Conservation (phyloP, 179 eudicot species). For the Sideroxylon spinosum region DNA sequence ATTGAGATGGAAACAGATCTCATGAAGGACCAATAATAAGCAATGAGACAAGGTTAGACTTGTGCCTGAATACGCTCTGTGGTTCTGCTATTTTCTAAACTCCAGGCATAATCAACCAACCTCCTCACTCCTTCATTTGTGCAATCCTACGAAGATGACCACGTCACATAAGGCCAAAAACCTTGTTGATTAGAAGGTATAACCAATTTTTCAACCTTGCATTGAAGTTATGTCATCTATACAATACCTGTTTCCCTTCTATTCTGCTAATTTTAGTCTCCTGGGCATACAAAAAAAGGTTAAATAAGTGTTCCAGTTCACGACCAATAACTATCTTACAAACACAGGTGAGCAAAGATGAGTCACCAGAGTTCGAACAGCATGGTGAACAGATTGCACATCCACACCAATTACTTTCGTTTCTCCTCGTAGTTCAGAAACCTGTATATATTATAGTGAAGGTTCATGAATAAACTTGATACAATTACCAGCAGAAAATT, state of each 20-base stretch:
- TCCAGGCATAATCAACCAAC: constrained; percentile 43
- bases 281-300: constrained; percentile 35
- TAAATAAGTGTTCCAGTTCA: constrained; percentile 9
- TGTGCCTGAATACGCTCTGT: constrained; percentile 58
- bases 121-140: constrained; percentile 44
- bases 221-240: background rate
- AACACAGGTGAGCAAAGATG: constrained; percentile 7
- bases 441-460: constrained; percentile 32
- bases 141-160: constrained; percentile 37
- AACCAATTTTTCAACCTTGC: constrained; percentile 1
- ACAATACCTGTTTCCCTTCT: constrained; percentile 57
- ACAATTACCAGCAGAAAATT: background rate
- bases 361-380: constrained; percentile 65
- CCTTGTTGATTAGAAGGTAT: background rate
- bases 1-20: background rate
- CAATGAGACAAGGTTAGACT: constrained; percentile 8
- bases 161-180: background rate
- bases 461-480: constrained; percentile 1
- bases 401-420: constrained; percentile 36
- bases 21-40: background rate
- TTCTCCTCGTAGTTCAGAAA: constrained; percentile 45
- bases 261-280: constrained; percentile 53
- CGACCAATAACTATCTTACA: background rate
- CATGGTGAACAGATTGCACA: constrained; percentile 46
- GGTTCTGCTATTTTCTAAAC: constrained; percentile 29